These are phyloP conservation scores for Pseudocercospora macadamiae DNA, from an alignment of 2,329 filamentous ascomycete species.

Conservation along the genomic window DNA sequence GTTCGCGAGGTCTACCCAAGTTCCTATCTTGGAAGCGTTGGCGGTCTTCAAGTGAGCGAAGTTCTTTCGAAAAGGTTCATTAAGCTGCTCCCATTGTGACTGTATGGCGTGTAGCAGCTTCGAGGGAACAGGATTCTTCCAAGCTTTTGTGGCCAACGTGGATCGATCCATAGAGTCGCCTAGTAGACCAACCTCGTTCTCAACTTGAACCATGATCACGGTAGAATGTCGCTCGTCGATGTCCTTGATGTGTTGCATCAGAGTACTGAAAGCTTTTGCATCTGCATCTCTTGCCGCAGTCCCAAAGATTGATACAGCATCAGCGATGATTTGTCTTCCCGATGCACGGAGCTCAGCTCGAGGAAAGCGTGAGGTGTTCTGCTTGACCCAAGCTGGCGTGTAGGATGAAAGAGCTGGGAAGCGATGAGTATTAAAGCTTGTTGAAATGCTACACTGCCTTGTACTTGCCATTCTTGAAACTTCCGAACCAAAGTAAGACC, in stretches of 20 bases:
- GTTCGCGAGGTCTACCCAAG: conserved; percentile 48
- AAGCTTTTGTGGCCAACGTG: conserved; percentile 45
- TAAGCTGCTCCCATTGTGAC: neutral
- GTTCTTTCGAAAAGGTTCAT: too few species aligned
- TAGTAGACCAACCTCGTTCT: conserved; percentile 58
- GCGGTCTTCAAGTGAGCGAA: too few species aligned
- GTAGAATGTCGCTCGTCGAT: conserved; percentile 52
- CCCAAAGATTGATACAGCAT: conserved; percentile 44
- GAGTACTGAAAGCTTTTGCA: conserved; percentile 42
- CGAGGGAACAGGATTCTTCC: conserved; percentile 42
- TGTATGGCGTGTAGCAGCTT: conserved; percentile 37
- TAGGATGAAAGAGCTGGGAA: conserved; percentile 43
- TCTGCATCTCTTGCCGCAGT: conserved; percentile 42
- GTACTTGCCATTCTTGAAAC: conserved; percentile 49
- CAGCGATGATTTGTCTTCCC: conserved; percentile 21
- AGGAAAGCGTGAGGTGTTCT: conserved; percentile 37
- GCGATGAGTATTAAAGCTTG: neutral
- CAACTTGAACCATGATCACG: conserved; percentile 61
- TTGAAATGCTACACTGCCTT: too few species aligned
- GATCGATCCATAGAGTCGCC: conserved; percentile 56
- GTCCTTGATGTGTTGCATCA: conserved; percentile 46
- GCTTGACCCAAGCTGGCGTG: conserved; percentile 45
- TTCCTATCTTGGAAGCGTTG: too few species aligned
- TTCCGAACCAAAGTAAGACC: conserved; percentile 53
- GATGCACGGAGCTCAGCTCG: conserved; percentile 35